Evolutionary conservation across 2,329 filamentous ascomycete species (phyloP), one percentile per base, ranked within the genome.

Genomic region (Aspergillus piperis): DNA sequence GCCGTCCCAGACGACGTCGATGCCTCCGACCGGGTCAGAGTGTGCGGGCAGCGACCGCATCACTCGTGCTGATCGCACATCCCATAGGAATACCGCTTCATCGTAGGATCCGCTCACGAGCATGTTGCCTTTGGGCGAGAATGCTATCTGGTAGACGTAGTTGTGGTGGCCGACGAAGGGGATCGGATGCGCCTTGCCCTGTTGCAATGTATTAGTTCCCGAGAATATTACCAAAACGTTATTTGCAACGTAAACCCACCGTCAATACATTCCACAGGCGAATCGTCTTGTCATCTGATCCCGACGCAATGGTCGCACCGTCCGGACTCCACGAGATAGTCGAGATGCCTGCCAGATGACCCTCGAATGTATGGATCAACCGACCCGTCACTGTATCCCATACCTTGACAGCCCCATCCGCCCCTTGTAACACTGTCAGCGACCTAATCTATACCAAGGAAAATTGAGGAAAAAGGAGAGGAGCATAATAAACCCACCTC

Each of bases 81-180:
- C 95, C 95, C 95, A 99, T 5, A 99, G 78, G 66, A 96, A 97
- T 0, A 99, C 92, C 4, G 95, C 95, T 80, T 99, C 95, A 68
- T 99, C 95, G 77, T 97, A 98, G 65, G 91, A 96, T 11, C 95
- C 95, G 66, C 91, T 96, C 15, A 93, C 95, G 36, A 99, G 85
- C 73, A 98, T 96, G 72, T 99, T 99, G 23, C 95, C 95, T 75
- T 97, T 98, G 1, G 95, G 95, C n/a, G 91, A 94, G 76, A 98
- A 98, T 5, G 93, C 92, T 36, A 99, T 82, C 54, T 90, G 92
- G 77, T 96, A 96, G 32, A 99, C 89, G 76, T 98, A 98, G 77
- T 96, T 98, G 76, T 97, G 92, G 71, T 99, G 95, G 2, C 95
- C 94, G 23, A 90, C 83, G 66, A 98, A 81, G 1, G 85, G 82